Evolutionary conservation across 2,329 filamentous ascomycete genomes (phyloP), one percentile per base, ranked within the genome.

Genomic region (Zalaria obscura): DNA sequence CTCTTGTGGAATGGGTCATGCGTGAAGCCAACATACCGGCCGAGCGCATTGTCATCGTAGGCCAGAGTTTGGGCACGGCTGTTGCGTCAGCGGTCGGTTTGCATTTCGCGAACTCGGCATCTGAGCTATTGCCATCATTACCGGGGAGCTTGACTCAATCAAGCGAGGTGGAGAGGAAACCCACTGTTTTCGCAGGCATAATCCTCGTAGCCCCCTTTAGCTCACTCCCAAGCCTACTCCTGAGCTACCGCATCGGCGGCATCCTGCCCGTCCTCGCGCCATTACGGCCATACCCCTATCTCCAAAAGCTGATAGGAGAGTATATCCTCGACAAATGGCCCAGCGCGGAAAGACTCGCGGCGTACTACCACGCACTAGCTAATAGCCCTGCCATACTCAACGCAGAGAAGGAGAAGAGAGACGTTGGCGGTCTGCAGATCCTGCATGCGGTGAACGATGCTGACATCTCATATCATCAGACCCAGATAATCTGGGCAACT

Each of bases 41-140:
- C 0, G 70, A 73, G 33, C 78, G 78, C 26, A 91, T 94, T 47
- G 76, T 89, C 3, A 68, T 95, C 27, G 66, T 93, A 3, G 89
- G 88, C 11, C 88, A 95, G 52, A 91, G 83, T 52, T 72, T 96
- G 0, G 89, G 89, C 25, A 94, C 89, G 0, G 88, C 84, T 0
- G 83, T 95, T 1, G 77, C 80, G 4, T 73, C 78, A 36, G 88
- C 77, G 2, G 76, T 84, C 1, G 79, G 76, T 1, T 78, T 93
- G 52, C 72, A 76, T 42, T 88, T 83, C 52, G 72, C 53, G 5
- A 48, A 57, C 40, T 55, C 57, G 3, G 34, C 34, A 10, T 44
- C 41, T 28, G 36, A 29, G 3, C 27, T 46, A 3, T 11, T 46
- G 26, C 18, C 44, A n/a, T 11, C 27, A 10, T 43, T 7, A 38